Evolutionary conservation across 768 basidiomycete genomes (phyloP).

Genomic region (Naganishia vishniacii): DNA sequence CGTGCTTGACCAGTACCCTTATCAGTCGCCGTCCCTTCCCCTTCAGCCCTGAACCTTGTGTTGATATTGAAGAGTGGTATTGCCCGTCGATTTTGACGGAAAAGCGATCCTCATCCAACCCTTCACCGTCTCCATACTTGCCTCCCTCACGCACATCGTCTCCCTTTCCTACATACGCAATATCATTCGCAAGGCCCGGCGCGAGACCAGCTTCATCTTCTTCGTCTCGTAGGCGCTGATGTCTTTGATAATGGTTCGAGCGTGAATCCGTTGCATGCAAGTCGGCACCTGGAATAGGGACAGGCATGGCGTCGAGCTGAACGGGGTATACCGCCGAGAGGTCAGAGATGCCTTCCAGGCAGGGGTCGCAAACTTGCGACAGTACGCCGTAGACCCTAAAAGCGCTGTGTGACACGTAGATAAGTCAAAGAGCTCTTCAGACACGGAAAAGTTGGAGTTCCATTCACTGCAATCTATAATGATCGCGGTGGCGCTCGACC

Average conservation of each 20-base stretch:
- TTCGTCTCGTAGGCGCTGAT: conserved; percentile 24
- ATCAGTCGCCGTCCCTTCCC: conserved; percentile 27
- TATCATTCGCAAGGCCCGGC: not conserved
- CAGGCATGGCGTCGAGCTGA: conserved; percentile 16
- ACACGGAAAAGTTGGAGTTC: too few relatives aligned
- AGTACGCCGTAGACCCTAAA: not conserved
- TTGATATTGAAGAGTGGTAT: not conserved
- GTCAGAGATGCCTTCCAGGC: not conserved
- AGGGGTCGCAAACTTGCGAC: not conserved
- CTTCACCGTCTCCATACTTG: not conserved
- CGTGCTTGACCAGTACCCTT: conserved; percentile 37
- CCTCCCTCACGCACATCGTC: not conserved
- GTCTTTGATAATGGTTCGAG: conserved; percentile 9
- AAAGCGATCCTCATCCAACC: not conserved
- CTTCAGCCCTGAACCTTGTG: conserved; percentile 21
- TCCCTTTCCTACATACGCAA: not conserved
- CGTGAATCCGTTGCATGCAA: conserved; percentile 3
- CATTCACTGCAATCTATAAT: too few relatives aligned
- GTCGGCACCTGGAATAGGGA: conserved; percentile 20
- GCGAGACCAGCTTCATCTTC: conserved; percentile 4
- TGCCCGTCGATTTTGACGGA: not conserved
- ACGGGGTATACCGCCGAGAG: not conserved
- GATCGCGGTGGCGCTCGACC: conserved; percentile 8
- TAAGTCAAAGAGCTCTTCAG: too few relatives aligned
- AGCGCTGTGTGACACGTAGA: too few relatives aligned